Conservation (phyloP, 1,139 yeast species). For the Yamadazyma spencermartinsiae region DNA sequence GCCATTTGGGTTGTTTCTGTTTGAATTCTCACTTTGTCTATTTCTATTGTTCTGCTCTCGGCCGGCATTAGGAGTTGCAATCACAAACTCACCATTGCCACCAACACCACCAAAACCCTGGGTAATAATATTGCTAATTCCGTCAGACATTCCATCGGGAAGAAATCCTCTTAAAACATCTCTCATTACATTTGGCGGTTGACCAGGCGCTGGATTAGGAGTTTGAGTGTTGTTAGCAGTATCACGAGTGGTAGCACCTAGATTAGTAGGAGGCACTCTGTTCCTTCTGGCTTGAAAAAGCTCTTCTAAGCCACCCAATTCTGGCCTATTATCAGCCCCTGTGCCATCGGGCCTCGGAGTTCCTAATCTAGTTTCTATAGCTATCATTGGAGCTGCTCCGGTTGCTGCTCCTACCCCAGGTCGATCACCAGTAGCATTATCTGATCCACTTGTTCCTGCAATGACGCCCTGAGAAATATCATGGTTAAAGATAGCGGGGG, state of each 20-base stretch:
- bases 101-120: constrained; percentile 15
- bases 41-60: neutral
- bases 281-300: neutral
- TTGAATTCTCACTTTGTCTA: neutral
- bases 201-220: no score
- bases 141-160: constrained; percentile 16
- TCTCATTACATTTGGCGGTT: constrained; percentile 14
- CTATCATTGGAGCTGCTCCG: constrained; percentile 1
- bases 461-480: constrained; percentile 41
- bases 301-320: constrained; percentile 1
- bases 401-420: neutral
- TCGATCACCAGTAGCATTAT: neutral
- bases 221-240: no score
- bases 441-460: constrained; percentile 23
- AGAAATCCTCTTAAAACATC: constrained; percentile 17
- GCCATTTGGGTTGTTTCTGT: neutral
- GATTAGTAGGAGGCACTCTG: constrained; percentile 5
- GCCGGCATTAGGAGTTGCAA: neutral
- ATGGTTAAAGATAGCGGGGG: constrained; percentile 41
- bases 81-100: constrained; percentile 10
- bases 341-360: constrained; percentile 1
- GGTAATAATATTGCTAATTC: constrained; percentile 14
- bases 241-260: neutral
- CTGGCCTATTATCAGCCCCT: neutral
- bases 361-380: constrained; percentile 1